Base-by-base conservation (phyloP, 2,329 filamentous ascomycete species). In the Hypomyces perniciosus region DNA sequence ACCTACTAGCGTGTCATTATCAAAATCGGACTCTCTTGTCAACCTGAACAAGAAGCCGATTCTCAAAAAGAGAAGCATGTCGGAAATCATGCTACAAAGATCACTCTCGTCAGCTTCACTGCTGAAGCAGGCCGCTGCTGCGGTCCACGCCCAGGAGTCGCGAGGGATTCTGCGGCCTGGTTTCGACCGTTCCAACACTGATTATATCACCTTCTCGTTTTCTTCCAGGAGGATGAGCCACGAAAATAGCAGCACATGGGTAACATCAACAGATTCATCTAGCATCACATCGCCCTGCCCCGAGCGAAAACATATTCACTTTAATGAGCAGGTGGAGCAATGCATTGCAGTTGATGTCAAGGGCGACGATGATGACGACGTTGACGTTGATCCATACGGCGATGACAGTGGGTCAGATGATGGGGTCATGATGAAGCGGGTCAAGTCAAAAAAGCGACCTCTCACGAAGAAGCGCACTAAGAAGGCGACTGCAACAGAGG, bases 31-130 rank as follows among this genome's bases (percentile, higher is more conserved):
- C 57, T 90, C 88, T 0, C 86, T 90, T 56, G 70, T 86, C 57
- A 81, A 83, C 44, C 47, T 70, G 20, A 74, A 65, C 57, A 90
- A 91, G 71, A 96, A 96, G 70, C 89, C 91, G 1, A 97, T 97
- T 53, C 71, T 99, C 53, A 97, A 97, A 73, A 97, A 96, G 76
- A 83, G 91, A 57, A 96, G 89, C 68, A 92, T 95, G 78, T 97
- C 92, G 0, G 92, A 97, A 68, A 80, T 95, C 39, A 96, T 97
- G 82, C 79, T 97, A 7, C 90, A 96, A 65, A 81, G 85, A 55
- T 96, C 91, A 0, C 68, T 96, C 6, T 95, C 91, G 1, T 84
- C 89, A 1, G 92, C 91, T 2, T 96, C 91, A 5, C 77, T 97
- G 12, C 73, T 97, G 13, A 92, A 95, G 68, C 89, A 95, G 69